Evolutionary conservation across 169 alveolate genomes (phyloP).

Genomic region (Eimeria necatrix): DNA sequence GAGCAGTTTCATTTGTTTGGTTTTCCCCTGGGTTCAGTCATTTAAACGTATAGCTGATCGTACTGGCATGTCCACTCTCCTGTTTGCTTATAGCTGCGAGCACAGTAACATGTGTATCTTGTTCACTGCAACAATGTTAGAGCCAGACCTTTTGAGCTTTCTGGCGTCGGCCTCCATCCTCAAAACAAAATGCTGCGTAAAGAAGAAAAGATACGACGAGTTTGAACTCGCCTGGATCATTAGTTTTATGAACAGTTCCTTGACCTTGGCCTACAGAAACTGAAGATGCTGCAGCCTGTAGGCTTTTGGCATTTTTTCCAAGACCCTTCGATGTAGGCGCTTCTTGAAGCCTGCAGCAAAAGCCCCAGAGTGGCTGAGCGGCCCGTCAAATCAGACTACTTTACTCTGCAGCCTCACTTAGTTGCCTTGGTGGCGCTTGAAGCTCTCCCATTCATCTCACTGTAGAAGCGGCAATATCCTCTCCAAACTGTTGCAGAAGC

Average conservation of each 20-base stretch:
- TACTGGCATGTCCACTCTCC: neutral
- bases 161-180: conserved; percentile 70
- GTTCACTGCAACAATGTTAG: too few relatives aligned
- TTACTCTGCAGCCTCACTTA: neutral
- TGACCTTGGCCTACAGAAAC: conserved; percentile 9
- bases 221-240: neutral
- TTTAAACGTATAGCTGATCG: neutral
- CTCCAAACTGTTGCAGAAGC: conserved; percentile 67
- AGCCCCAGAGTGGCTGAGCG: neutral
- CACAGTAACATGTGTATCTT: too few relatives aligned
- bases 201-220: conserved; percentile 42
- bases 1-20: neutral
- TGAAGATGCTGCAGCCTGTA: conserved; percentile 16
- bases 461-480: conserved; percentile 60
- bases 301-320: conserved; percentile 12
- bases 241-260: neutral
- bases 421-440: neutral
- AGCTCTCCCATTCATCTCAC: neutral
- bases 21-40: neutral
- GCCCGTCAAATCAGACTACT: neutral
- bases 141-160: conserved; percentile 67
- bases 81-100: too few relatives aligned
- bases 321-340: neutral
- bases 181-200: conserved; percentile 68
- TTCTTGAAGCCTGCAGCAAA: conserved; percentile 29